phyloP scores from a whole-genome alignment of 257 asterid species.

The Solanum sejunctum region DNA sequence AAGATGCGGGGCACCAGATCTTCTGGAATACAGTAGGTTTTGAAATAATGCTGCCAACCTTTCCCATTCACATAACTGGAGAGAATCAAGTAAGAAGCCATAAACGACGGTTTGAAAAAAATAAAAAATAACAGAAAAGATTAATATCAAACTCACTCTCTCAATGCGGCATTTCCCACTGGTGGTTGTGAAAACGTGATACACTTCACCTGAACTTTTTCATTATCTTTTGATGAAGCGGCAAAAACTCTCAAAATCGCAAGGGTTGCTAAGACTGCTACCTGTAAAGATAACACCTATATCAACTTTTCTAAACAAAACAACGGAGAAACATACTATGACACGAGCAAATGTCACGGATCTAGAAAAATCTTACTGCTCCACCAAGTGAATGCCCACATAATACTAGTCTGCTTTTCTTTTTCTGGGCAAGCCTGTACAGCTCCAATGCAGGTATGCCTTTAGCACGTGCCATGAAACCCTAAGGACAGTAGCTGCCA shows the following conservation, averaged over 20 bases:
- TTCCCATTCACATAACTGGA: slow-evolving; percentile 80
- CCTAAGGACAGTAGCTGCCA: slow-evolving; percentile 32
- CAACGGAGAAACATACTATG: neutral
- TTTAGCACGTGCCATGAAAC: slow-evolving; percentile 99
- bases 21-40: slow-evolving; percentile 96
- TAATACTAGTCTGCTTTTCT: slow-evolving; percentile 72
- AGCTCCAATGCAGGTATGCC: slow-evolving; percentile 96
- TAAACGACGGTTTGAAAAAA: neutral
- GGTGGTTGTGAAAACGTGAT: slow-evolving; percentile 99
- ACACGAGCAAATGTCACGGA: neutral
- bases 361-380: slow-evolving; percentile 27
- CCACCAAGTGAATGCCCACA: slow-evolving; percentile 99
- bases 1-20: slow-evolving; percentile 96
- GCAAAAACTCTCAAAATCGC: slow-evolving; percentile 87
- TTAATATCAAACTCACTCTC: slow-evolving; percentile 48
- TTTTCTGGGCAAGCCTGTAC: slow-evolving; percentile 90
- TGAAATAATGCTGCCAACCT: slow-evolving; percentile 86
- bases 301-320: neutral
- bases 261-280: slow-evolving; percentile 92
- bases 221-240: slow-evolving; percentile 69
- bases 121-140: neutral
- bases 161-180: slow-evolving; percentile 94
- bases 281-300: slow-evolving; percentile 31
- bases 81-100: slow-evolving; percentile 4
- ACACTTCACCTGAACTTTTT: slow-evolving; percentile 85